Evolutionary conservation across 1,284 basidiomycete species (phyloP).

Genomic region (Cystobasidiaceae sp.): DNA sequence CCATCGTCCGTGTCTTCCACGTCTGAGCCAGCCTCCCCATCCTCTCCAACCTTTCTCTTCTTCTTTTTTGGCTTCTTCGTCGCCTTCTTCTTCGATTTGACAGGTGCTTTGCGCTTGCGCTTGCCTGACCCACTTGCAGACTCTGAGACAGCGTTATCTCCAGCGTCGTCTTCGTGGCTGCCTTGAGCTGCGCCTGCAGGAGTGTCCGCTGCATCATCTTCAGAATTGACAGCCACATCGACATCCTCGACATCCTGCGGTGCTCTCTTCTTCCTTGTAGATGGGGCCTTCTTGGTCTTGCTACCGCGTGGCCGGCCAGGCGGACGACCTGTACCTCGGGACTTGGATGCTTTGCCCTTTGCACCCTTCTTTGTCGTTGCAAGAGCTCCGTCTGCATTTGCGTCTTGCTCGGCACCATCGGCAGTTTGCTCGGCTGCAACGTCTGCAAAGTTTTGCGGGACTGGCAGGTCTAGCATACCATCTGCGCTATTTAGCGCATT

Average conservation of each 20-base stretch:
- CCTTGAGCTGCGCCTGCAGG: no score
- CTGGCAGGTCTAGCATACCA: no score
- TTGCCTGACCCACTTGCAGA: background rate
- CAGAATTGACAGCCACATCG: no score
- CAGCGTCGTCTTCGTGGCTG: no score
- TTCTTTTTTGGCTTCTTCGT: background rate
- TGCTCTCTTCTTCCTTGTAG: no score
- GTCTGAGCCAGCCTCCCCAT: background rate
- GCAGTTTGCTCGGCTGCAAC: background rate
- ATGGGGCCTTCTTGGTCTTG: no score
- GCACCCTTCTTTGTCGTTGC: background rate
- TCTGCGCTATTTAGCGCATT: no score
- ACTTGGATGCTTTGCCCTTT: background rate
- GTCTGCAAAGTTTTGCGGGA: background rate
- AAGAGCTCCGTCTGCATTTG: background rate
- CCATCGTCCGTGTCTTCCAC: background rate
- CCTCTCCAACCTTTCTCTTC: background rate
- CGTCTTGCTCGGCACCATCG: background rate
- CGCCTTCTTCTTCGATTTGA: background rate
- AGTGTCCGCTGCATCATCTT: no score
- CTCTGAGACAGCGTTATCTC: background rate
- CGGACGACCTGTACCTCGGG: no score
- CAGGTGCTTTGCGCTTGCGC: conserved; percentile 2
- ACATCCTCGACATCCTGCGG: no score
- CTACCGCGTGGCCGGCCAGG: no score